Percentiles rank a stretch among this genome's conserved stretches.
Evolutionary conservation across 2,329 filamentous ascomycete species (phyloP).

Genomic region (Xenoacremonium recifei): DNA sequence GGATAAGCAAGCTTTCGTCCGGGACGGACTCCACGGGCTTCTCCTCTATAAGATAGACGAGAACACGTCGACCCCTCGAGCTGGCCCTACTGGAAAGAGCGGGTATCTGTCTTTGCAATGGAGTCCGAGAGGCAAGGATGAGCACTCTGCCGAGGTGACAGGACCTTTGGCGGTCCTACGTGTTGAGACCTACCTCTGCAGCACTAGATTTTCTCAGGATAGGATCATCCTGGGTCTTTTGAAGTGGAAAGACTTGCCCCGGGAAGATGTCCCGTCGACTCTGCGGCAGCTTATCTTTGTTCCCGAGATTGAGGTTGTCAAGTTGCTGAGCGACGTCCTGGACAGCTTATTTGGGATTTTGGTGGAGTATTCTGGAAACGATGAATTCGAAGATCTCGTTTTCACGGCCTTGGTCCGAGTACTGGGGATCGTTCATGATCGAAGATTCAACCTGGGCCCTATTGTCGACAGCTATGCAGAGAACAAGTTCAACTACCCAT

Average conservation of each 20-base stretch:
- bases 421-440: conserved; percentile 89
- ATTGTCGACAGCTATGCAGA: conserved; percentile 91
- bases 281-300: conserved; percentile 88
- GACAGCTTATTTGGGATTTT: conserved; percentile 89
- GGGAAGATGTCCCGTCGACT: conserved; percentile 69
- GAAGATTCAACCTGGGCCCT: conserved; percentile 86
- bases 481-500: conserved; percentile 87
- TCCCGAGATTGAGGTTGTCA: conserved; percentile 96
- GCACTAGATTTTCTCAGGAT: conserved; percentile 92
- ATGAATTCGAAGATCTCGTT: conserved; percentile 88
- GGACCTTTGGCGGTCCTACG: conserved; percentile 78
- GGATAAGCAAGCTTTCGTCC: conserved; percentile 86
- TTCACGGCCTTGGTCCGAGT: conserved; percentile 90
- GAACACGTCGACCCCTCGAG: conserved; percentile 68
- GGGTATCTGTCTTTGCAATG: conserved; percentile 86
- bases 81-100: conserved; percentile 66
- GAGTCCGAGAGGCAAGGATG: conserved; percentile 65
- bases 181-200: conserved; percentile 85
- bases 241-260: conserved; percentile 77
- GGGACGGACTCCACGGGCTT: conserved; percentile 78
- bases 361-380: conserved; percentile 85
- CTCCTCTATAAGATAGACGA: conserved; percentile 92
- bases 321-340: conserved; percentile 84
- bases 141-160: conserved; percentile 70
- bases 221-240: conserved; percentile 79